These are phyloP conservation scores for Cenchrus fungigraminus DNA, from an alignment of 176 grass and related monocot genomes.

Conservation along the genomic window DNA sequence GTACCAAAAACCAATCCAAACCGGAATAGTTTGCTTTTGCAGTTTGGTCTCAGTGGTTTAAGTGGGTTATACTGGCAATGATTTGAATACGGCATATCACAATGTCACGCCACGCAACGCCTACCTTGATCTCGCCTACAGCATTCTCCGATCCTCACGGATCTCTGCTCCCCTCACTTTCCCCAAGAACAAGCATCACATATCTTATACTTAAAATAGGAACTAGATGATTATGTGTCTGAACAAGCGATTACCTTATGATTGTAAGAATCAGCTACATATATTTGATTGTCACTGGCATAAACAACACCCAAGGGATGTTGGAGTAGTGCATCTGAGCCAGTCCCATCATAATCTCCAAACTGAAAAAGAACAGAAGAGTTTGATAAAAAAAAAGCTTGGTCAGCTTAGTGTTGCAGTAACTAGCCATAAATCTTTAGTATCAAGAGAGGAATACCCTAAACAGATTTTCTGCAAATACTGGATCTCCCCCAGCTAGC, in stretches of 20 bases:
- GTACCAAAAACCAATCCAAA: background rate
- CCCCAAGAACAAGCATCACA: background rate
- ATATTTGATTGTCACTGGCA: constrained; percentile 82
- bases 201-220: background rate
- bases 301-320: constrained; percentile 85
- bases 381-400: constrained; percentile 36
- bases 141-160: background rate
- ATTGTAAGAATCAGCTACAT: constrained; percentile 96
- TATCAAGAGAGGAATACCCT: constrained; percentile 67
- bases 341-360: constrained; percentile 88
- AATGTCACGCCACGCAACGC: background rate
- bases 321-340: constrained; percentile 81
- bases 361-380: constrained; percentile 58
- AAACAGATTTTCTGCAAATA: constrained; percentile 94
- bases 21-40: background rate
- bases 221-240: constrained; percentile 6
- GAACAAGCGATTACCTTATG: constrained; percentile 80
- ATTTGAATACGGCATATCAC: background rate
- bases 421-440: constrained; percentile 17
- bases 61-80: background rate
- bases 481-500: constrained; percentile 88
- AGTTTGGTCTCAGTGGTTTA: background rate
- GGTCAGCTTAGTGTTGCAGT: constrained; percentile 8
- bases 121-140: background rate
- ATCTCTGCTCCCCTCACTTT: background rate